Conservation (phyloP, 306 rosid species). For the Citrullus mucosospermus region DNA sequence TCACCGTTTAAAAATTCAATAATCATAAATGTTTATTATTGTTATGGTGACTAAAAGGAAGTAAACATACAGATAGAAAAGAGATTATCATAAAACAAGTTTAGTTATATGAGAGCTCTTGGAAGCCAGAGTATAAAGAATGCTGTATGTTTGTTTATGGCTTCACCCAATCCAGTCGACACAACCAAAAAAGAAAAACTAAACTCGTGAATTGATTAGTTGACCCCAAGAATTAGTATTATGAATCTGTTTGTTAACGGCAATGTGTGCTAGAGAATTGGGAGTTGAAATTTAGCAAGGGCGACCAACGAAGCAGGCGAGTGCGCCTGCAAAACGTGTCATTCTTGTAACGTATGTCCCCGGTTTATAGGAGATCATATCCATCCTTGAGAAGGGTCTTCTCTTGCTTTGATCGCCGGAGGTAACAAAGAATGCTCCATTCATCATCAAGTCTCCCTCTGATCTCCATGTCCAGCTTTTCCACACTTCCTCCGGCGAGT, state of each 20-base stretch:
- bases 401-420: slow-evolving; percentile 23
- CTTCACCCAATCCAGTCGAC: not conserved
- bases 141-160: not conserved
- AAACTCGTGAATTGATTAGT: not conserved
- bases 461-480: slow-evolving; percentile 65
- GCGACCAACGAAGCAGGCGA: slow-evolving; percentile 20
- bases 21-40: not conserved
- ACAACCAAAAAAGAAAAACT: not conserved
- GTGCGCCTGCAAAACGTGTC: slow-evolving; percentile 38
- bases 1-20: no score
- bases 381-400: slow-evolving; percentile 20
- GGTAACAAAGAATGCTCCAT: slow-evolving; percentile 49
- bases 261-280: not conserved
- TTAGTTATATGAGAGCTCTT: not conserved
- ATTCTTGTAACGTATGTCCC: slow-evolving; percentile 34
- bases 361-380: slow-evolving; percentile 42
- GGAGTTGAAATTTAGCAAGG: slow-evolving; percentile 29
- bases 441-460: slow-evolving; percentile 46
- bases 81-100: not conserved
- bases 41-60: not conserved
- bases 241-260: not conserved
- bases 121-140: not conserved
- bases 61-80: not conserved
- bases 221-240: not conserved
- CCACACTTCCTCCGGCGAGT: slow-evolving; percentile 25